Percentiles rank a stretch among this genome's conserved stretches.
Conservation (phyloP, 805 yeast genomes). For the Candida gorgasii region DNA sequence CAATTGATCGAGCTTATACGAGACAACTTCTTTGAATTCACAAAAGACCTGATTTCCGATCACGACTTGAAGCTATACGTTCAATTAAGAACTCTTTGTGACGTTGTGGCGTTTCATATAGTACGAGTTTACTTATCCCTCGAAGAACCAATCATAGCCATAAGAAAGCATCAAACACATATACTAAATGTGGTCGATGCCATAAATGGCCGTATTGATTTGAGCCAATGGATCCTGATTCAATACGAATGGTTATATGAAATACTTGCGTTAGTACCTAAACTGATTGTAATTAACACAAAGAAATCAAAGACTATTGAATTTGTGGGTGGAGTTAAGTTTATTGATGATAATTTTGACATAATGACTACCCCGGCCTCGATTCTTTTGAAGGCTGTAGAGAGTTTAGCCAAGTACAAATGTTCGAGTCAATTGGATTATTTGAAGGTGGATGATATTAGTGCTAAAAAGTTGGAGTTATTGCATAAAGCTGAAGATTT, state of each 20-base stretch:
- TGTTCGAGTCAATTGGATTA: slow-evolving; percentile 10
- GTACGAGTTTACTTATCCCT: slow-evolving; percentile 59
- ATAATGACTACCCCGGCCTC: slow-evolving; percentile 32
- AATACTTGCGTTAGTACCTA: slow-evolving; percentile 50
- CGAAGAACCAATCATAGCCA: slow-evolving; percentile 59
- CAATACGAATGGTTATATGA: slow-evolving; percentile 71
- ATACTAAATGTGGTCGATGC: slow-evolving; percentile 44
- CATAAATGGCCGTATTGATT: slow-evolving; percentile 9
- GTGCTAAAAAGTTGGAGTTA: slow-evolving; percentile 6
- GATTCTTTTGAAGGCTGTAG: slow-evolving; percentile 20
- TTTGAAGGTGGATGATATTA: slow-evolving; percentile 4
- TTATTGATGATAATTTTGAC: slow-evolving; percentile 24
- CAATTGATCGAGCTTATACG: slow-evolving; percentile 24
- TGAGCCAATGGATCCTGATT: slow-evolving; percentile 53
- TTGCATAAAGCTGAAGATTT: slow-evolving; percentile 8
- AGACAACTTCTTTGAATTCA: slow-evolving; percentile 17
- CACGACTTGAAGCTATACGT: slow-evolving; percentile 32
- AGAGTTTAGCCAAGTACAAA: neutral
- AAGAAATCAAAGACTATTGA: slow-evolving; percentile 15
- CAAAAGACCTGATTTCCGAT: slow-evolving; percentile 16
- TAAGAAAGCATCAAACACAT: slow-evolving; percentile 66
- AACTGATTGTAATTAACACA: slow-evolving; percentile 27
- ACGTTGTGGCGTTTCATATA: slow-evolving; percentile 62
- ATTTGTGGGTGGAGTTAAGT: slow-evolving; percentile 37
- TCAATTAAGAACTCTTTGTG: slow-evolving; percentile 52